Conservation (phyloP, 2,329 filamentous ascomycete species). For the Venturia oleaginea region DNA sequence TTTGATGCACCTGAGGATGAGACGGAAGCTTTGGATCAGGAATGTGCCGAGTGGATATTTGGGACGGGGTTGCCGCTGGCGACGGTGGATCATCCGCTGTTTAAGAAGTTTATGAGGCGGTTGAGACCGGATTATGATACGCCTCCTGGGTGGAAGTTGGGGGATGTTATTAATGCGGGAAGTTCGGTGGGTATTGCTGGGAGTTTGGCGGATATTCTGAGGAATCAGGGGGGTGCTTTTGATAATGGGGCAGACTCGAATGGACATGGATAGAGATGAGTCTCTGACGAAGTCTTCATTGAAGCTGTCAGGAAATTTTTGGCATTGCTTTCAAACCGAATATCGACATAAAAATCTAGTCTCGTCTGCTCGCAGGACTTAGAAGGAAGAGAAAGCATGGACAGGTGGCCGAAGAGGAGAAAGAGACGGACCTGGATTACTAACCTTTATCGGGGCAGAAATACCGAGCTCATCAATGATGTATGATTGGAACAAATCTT, state of each 20-base stretch:
- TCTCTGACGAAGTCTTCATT: not conserved
- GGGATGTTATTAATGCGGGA: not conserved
- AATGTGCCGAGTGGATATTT: conserved; percentile 3
- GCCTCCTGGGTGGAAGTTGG: not conserved
- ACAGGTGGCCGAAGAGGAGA: too few relatives aligned
- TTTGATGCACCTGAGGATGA: not conserved
- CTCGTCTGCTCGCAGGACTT: too few relatives aligned
- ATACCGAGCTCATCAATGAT: too few relatives aligned
- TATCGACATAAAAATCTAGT: too few relatives aligned
- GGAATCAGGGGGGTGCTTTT: not conserved
- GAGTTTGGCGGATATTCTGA: not conserved
- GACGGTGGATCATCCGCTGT: not conserved
- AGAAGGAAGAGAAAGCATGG: too few relatives aligned
- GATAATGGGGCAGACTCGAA: not conserved
- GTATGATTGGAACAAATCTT: too few relatives aligned
- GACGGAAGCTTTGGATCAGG: not conserved
- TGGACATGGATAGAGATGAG: not conserved
- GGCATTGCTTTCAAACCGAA: not conserved
- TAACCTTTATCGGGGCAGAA: too few relatives aligned
- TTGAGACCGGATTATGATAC: conserved; percentile 4
- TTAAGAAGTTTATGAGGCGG: conserved; percentile 1
- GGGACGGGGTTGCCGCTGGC: not conserved
- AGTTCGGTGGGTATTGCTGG: not conserved
- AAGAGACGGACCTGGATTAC: too few relatives aligned
- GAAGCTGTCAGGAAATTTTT: not conserved